Percentiles rank a stretch among this genome's conserved stretches.
Evolutionary conservation across 495 filamentous ascomycete species (phyloP).

Genomic region (Talaromyces ruber): DNA sequence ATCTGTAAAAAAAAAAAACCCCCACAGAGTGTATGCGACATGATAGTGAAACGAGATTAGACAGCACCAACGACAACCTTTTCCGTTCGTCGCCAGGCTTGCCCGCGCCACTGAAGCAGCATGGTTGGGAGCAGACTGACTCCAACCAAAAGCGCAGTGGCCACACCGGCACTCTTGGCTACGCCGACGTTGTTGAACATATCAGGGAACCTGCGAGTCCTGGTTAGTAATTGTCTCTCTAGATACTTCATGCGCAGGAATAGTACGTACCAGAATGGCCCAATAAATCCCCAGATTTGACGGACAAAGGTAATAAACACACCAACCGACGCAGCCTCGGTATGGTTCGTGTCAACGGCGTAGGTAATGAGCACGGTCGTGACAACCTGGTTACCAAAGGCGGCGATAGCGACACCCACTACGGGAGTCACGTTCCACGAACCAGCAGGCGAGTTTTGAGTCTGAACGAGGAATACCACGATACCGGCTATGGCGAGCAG

Average conservation of each 20-base stretch:
- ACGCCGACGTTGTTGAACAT: conserved; percentile 27
- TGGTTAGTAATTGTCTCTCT: too few relatives aligned
- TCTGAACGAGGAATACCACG: conserved; percentile 26
- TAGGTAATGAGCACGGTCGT: conserved; percentile 37
- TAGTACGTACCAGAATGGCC: conserved; percentile 27
- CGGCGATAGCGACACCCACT: conserved; percentile 27
- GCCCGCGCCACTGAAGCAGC: conserved; percentile 26
- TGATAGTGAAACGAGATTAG: background rate
- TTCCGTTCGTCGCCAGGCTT: conserved; percentile 12
- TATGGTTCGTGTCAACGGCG: conserved; percentile 30
- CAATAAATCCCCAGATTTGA: conserved; percentile 34
- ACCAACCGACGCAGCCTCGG: conserved; percentile 16
- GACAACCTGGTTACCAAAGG: conserved; percentile 34
- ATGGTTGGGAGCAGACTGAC: background rate
- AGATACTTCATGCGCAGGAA: background rate
- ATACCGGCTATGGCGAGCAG: conserved; percentile 25
- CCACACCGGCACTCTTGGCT: conserved; percentile 17
- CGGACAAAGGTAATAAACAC: conserved; percentile 30
- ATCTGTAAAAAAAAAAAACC: background rate
- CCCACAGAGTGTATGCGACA: background rate
- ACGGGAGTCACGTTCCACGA: conserved; percentile 30
- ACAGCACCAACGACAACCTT: background rate
- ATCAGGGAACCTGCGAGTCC: conserved; percentile 20
- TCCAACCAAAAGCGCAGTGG: background rate
- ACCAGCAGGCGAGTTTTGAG: conserved; percentile 16